Evolutionary conservation across 371 early-diverging fungal species (phyloP), one percentile per base, ranked within the genome.

Genomic region (Nematocida ironsii): DNA sequence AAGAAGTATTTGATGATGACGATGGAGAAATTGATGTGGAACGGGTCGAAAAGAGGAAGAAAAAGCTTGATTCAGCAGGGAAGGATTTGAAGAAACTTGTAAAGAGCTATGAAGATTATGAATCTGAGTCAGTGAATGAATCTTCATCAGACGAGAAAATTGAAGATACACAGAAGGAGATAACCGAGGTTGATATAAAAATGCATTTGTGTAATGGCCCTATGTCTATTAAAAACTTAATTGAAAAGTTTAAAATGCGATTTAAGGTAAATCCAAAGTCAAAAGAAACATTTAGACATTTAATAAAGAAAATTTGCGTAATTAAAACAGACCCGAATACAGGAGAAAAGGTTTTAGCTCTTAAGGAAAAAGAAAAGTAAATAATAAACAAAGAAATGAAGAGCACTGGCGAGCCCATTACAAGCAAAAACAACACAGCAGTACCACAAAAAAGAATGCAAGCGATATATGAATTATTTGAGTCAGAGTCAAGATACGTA

Each of bases 1-100:
- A 84, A 20, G 85, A 84, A 39, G 76, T 72, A 20, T 87, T 87
- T 84, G 86, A 87, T 72, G 87, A 86, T 62, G 87, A 87, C 66
- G 87, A 87, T 68, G 86, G 83, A 5, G 85, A 84, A 11, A 52
- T 56, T 25, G 62, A 73, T 33, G 71, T 82, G 33, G 74, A 82
- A 56, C 50, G 68, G n/a, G 40, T 45, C 5, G 67, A 74, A 70
- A 72, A 68, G 39, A 66, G 72, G 62, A 69, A 56, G 40, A 68
- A 67, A 33, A 85, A 83, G 66, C 69, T 87, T 18, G 82, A 73
- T 48, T 76, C 61, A 44, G 62, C 82, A 62, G 86, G 83, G 42
- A 83, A 84, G 47, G 74, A 85, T 48, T 45, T 83, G 39, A 82
- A 72, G 73, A 83, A 84, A 27, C 61, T 86, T n/a, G 74, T 86